phyloP scores from a whole-genome alignment of 257 asterid genomes.

The Solanum clarkiae region DNA sequence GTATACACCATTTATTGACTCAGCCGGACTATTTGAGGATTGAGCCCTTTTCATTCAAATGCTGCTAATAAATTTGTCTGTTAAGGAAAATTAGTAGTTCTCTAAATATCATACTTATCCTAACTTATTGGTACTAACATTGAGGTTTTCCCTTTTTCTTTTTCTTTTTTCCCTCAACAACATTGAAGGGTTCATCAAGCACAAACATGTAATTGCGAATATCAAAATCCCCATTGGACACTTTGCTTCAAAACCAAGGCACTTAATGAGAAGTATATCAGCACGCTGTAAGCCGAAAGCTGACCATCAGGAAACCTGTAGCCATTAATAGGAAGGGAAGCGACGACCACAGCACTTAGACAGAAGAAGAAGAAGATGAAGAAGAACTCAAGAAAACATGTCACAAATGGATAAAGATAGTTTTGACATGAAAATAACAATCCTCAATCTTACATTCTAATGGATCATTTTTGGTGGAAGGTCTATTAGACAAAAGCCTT shows the following conservation, averaged over 20 bases:
- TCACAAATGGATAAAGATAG: neutral
- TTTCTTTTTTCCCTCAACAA: neutral
- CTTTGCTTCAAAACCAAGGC: neutral
- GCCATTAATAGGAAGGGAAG: neutral
- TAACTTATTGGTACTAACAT: neutral
- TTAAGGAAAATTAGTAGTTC: neutral
- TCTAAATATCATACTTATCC: neutral
- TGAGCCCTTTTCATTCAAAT: neutral
- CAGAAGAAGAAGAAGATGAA: neutral
- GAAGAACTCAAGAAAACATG: neutral
- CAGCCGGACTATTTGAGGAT: neutral
- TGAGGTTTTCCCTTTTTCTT: neutral
- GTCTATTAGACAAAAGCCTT: neutral
- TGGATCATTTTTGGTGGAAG: neutral
- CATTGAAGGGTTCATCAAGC: neutral
- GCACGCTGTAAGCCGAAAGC: neutral
- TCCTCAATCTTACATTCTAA: neutral
- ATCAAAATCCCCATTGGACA: neutral
- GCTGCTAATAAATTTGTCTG: neutral
- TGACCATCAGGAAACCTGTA: neutral
- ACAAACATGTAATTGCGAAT: neutral
- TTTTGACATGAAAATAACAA: neutral
- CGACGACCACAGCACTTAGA: neutral
- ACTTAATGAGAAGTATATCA: neutral
- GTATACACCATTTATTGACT: neutral